A percentile compares a stretch with the other conserved stretches of the same genome.
Conservation (phyloP, 371 early-diverging fungal genomes). For the Thermomucor indicae-seudaticae region DNA sequence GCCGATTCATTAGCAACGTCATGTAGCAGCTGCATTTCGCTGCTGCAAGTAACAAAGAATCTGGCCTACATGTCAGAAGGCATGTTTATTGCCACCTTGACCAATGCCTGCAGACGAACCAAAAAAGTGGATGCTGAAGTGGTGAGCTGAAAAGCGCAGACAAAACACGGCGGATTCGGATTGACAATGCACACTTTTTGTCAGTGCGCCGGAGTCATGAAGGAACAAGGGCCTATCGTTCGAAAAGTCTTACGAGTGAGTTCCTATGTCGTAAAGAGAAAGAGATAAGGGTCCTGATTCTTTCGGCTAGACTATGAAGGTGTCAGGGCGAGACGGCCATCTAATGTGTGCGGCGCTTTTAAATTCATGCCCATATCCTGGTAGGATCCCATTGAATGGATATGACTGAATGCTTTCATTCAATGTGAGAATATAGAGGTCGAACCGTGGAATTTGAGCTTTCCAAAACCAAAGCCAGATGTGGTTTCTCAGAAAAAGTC, state of each 20-base stretch:
- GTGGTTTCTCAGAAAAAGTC: slow-evolving; percentile 8
- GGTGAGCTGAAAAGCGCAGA: no score
- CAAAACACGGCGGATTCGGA: no score
- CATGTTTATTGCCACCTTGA: slow-evolving; percentile 22
- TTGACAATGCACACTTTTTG: no score
- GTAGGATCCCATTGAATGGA: slow-evolving; percentile 8
- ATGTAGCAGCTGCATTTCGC: slow-evolving; percentile 34
- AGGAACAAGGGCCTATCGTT: slow-evolving; percentile 44
- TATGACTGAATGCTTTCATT: background rate
- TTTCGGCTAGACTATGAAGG: slow-evolving; percentile 35
- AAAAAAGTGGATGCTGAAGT: slow-evolving; percentile 31
- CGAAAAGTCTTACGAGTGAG: slow-evolving; percentile 36
- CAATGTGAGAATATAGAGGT: slow-evolving; percentile 15
- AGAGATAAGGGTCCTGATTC: background rate
- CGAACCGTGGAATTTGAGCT: slow-evolving; percentile 32
- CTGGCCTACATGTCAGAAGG: slow-evolving; percentile 32
- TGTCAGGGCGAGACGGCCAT: slow-evolving; percentile 45
- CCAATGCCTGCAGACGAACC: slow-evolving; percentile 28
- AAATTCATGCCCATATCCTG: slow-evolving; percentile 46
- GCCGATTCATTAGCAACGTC: slow-evolving; percentile 19
- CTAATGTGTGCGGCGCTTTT: slow-evolving; percentile 37
- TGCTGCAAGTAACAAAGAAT: slow-evolving; percentile 29
- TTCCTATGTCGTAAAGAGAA: background rate
- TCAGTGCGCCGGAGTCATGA: slow-evolving; percentile 45
- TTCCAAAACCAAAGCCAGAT: slow-evolving; percentile 49